phyloP scores from a whole-genome alignment of 768 basidiomycete species.

The Stropharia rugosoannulata region DNA sequence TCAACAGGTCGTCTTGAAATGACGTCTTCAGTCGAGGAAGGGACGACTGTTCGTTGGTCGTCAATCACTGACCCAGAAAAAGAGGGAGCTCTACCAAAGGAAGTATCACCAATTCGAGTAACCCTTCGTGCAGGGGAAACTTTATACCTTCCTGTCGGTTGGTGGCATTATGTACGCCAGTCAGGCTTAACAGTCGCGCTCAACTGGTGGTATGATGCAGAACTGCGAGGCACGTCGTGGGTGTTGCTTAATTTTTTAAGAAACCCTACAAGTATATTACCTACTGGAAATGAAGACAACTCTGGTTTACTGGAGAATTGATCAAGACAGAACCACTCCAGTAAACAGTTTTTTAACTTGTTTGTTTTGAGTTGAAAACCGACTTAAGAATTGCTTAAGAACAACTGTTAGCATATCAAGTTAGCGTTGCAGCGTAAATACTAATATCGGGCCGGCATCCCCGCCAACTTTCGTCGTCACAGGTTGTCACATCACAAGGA shows the following conservation, averaged over 20 bases:
- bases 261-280: conserved; percentile 33
- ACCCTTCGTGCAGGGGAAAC: conserved; percentile 72
- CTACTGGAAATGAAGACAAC: conserved; percentile 29
- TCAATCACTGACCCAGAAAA: conserved; percentile 62
- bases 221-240: conserved; percentile 72
- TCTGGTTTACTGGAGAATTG: background rate
- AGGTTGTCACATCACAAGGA: conserved; percentile 18
- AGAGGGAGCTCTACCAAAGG: conserved; percentile 43
- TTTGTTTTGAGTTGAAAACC: too few species aligned
- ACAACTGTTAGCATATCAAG: too few species aligned
- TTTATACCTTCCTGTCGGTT: conserved; percentile 87
- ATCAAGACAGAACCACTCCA: background rate
- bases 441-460: too few species aligned
- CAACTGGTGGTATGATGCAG: conserved; percentile 91
- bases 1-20: conserved; percentile 27
- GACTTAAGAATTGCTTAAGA: too few species aligned
- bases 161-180: conserved; percentile 93
- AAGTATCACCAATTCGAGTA: conserved; percentile 65
- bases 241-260: conserved; percentile 64
- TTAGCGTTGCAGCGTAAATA: too few species aligned
- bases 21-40: conserved; percentile 25
- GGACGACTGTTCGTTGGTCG: conserved; percentile 74
- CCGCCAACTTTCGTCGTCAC: background rate
- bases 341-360: background rate
- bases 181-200: conserved; percentile 63